phyloP scores from a whole-genome alignment of 768 basidiomycete species.

The Fibroporia radiculosa region DNA sequence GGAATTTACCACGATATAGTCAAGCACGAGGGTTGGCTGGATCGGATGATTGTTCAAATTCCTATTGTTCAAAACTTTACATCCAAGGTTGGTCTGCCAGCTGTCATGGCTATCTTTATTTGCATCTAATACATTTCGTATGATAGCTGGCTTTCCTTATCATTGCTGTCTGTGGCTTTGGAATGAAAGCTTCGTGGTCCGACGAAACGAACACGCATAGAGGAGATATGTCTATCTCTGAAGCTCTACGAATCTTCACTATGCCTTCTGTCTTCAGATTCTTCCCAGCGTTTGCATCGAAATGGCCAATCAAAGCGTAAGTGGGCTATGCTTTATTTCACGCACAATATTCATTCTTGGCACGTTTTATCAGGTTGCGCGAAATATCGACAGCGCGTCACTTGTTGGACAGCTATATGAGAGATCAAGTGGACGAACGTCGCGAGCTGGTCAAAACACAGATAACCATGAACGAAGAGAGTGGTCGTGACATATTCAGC shows the following conservation, averaged over 20 bases:
- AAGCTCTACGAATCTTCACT: neutral
- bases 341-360: too few species aligned
- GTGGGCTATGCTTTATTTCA: too few species aligned
- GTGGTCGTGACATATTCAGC: constrained; percentile 11
- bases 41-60: constrained; percentile 3
- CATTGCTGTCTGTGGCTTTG: constrained; percentile 16
- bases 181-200: constrained; percentile 7
- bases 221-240: constrained; percentile 4
- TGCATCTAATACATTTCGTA: neutral
- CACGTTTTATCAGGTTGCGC: too few species aligned
- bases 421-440: constrained; percentile 7
- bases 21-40: constrained; percentile 9
- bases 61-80: constrained; percentile 12
- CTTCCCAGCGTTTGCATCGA: neutral
- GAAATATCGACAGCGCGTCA: neutral
- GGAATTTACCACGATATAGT: constrained; percentile 14
- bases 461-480: neutral
- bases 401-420: constrained; percentile 6
- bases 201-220: constrained; percentile 8
- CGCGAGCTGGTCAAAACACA: constrained; percentile 5
- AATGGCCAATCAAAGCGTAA: neutral
- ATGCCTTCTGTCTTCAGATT: neutral
- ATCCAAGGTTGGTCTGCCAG: constrained; percentile 4
- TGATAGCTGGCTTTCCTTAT: constrained; percentile 10
- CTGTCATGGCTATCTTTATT: neutral